A percentile compares a stretch with the other conserved stretches of the same genome.
Evolutionary conservation across 129 eudicot species (phyloP).

Genomic region (Escallonia herrerae): DNA sequence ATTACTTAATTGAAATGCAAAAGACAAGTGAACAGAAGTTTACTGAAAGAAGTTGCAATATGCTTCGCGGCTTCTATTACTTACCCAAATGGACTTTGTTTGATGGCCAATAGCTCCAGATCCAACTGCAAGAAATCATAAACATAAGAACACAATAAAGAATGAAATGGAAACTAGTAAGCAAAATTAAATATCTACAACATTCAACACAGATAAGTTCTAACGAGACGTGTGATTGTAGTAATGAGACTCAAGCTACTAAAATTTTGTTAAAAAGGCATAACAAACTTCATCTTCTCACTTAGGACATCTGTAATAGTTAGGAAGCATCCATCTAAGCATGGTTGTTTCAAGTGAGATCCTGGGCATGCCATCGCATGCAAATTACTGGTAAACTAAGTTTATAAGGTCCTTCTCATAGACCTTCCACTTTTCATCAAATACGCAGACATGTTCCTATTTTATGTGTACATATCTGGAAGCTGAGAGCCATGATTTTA

Average conservation of each 20-base stretch:
- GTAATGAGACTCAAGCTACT: neutral
- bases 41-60: neutral
- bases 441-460: no score
- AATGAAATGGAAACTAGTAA: neutral
- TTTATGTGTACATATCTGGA: no score
- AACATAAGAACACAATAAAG: neutral
- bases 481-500: no score
- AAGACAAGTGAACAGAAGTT: neutral
- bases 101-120: constrained; percentile 68
- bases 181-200: neutral
- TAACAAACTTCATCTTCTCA: no score
- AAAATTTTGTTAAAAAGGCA: neutral
- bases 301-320: no score
- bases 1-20: constrained; percentile 1
- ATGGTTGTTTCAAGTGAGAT: no score
- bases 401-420: no score
- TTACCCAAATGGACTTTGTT: constrained; percentile 95
- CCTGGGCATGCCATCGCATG: no score
- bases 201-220: neutral
- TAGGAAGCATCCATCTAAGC: no score
- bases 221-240: neutral
- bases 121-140: constrained; percentile 54
- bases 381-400: no score
- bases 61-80: constrained; percentile 10
- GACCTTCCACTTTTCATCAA: no score